phyloP scores from a whole-genome alignment of 2,329 filamentous ascomycete species.

The Pezicula neosporulosa region DNA sequence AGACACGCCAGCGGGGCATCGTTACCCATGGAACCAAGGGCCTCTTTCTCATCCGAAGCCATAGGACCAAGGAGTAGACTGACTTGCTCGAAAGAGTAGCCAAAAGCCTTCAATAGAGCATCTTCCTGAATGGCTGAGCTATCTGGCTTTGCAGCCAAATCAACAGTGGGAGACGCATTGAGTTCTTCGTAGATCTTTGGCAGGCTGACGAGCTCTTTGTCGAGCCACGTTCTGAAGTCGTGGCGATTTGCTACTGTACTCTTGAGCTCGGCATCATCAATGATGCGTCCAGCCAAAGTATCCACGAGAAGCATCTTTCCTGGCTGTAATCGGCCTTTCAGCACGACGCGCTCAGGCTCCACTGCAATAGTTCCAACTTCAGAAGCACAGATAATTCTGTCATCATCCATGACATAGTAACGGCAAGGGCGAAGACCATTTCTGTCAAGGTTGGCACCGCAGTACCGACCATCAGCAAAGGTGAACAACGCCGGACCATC shows the following conservation, averaged over 20 bases:
- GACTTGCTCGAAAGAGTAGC: constrained; percentile 94
- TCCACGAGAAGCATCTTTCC: constrained; percentile 96
- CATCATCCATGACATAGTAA: constrained; percentile 95
- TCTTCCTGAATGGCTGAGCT: constrained; percentile 76
- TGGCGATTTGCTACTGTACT: constrained; percentile 79
- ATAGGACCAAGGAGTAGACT: constrained; percentile 88
- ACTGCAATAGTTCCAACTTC: constrained; percentile 93
- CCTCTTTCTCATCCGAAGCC: constrained; percentile 96
- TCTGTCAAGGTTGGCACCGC: constrained; percentile 92
- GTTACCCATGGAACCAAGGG: constrained; percentile 96
- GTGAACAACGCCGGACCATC: constrained; percentile 96
- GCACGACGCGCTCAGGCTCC: constrained; percentile 83
- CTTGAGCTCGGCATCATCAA: constrained; percentile 92
- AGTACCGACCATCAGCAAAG: constrained; percentile 94
- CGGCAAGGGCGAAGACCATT: constrained; percentile 94
- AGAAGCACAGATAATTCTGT: constrained; percentile 94
- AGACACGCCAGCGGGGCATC: constrained; percentile 90
- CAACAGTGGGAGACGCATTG: constrained; percentile 50
- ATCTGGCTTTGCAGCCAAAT: constrained; percentile 66
- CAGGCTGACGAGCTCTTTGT: constrained; percentile 79
- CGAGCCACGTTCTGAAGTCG: constrained; percentile 85
- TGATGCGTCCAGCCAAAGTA: constrained; percentile 85
- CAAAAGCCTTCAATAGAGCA: constrained; percentile 78
- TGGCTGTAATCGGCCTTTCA: constrained; percentile 91
- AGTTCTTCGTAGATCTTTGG: constrained; percentile 69